Evolutionary conservation across 2,329 filamentous ascomycete genomes (phyloP).

Genomic region (Trichoderma sp.): DNA sequence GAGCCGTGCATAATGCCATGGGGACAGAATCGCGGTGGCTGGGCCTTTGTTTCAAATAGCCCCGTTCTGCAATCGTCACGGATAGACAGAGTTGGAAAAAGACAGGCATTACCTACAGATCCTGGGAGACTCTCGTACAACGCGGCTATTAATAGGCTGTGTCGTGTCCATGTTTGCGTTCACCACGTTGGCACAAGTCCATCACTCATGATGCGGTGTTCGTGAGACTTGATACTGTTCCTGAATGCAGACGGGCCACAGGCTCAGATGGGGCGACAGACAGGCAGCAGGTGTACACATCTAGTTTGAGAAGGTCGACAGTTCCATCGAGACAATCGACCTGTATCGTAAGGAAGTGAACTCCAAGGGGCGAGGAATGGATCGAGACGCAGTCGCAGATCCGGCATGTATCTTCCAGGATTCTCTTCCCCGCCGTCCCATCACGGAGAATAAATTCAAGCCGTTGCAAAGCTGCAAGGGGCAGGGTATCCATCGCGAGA

Average conservation of each 20-base stretch:
- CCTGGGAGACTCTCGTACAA: not conserved
- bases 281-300: too few species aligned
- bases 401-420: not conserved
- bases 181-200: conserved; percentile 1
- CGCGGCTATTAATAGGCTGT: not conserved
- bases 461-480: conserved; percentile 10
- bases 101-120: too few species aligned
- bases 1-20: not conserved
- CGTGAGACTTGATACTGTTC: not conserved
- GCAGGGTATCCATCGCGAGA: not conserved
- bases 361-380: not conserved
- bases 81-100: too few species aligned
- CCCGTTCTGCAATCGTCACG: not conserved
- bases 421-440: not conserved
- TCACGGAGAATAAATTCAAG: conserved; percentile 17
- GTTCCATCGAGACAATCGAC: too few species aligned
- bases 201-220: not conserved
- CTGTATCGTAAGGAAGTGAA: not conserved
- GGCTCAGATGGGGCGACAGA: not conserved
- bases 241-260: not conserved
- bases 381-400: not conserved
- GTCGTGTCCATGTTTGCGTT: conserved; percentile 22
- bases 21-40: conserved; percentile 1
- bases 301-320: too few species aligned
- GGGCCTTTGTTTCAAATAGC: conserved; percentile 4